Evolutionary conservation across 192 early-diverging fungal species (phyloP), one percentile per base, ranked within the genome.

Genomic region (Kappamyces sp.): DNA sequence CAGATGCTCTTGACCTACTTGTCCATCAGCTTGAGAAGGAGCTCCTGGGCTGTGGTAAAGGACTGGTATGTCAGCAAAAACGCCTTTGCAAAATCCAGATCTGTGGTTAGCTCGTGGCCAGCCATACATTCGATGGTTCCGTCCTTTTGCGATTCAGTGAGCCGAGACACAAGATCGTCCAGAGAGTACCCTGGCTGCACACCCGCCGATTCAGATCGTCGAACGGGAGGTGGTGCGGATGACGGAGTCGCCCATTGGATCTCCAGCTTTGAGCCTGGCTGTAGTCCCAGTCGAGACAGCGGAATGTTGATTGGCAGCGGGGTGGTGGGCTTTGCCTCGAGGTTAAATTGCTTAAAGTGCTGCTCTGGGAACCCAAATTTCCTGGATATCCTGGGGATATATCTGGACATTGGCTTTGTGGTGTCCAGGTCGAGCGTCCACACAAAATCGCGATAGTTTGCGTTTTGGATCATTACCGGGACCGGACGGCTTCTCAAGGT

Each of bases 1-100:
- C 0, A 51, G 31, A 1, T 12, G n/a, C n/a, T n/a, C n/a, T 9
- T 0, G 11, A 29, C 33, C 14, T 55, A 33, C 37, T 62, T 54
- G 35, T 72, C 61, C 9, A 45, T 66, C 14, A 72, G 61, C 42
- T 69, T 69, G 29, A 51, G 38, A 9, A 69, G 38, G 5, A 72
- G 32, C 0, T 15, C 36, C n/a, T 52, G 11, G 1, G 58, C 37
- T 22, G 66, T 68, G 6, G 66, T 67, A 59, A 72, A 72, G 11
- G 70, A 72, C 57, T 58, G 66, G 59, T 72, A 72, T n/a, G 70
- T 72, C 0, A 66, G 60, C 46, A 72, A 45, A 50, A 72, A 72
- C 12, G 70, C 68, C 43, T 66, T 72, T 38, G 68, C 63, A 59
- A 62, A 72, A 8, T 67, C 63, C 8, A 69, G 58, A 31, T 72